phyloP scores from a whole-genome alignment of 2,329 filamentous ascomycete genomes.

The Beauveria sp. region DNA sequence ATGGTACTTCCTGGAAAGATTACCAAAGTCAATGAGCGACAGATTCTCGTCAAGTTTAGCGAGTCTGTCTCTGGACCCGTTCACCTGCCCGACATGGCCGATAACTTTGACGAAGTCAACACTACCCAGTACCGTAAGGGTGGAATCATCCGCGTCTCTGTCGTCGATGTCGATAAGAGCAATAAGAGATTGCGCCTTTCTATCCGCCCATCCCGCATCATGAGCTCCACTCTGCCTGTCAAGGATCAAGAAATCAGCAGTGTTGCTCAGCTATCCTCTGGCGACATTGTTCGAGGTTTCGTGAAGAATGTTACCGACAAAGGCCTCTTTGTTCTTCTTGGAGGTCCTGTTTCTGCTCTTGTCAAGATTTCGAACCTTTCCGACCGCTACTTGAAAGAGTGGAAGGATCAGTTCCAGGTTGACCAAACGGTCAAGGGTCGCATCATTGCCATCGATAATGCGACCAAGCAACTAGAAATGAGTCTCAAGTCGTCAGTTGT shows the following conservation, averaged over 20 bases:
- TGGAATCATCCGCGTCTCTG: constrained; percentile 79
- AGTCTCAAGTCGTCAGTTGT: constrained; percentile 80
- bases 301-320: constrained; percentile 85
- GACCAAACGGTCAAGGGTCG: constrained; percentile 89
- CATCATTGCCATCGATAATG: constrained; percentile 62
- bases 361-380: constrained; percentile 84
- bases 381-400: constrained; percentile 87
- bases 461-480: constrained; percentile 68
- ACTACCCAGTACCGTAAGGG: constrained; percentile 71
- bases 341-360: constrained; percentile 72
- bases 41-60: constrained; percentile 78
- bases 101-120: constrained; percentile 78
- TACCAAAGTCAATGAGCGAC: constrained; percentile 76
- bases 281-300: constrained; percentile 82
- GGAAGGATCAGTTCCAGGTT: constrained; percentile 81
- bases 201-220: constrained; percentile 74
- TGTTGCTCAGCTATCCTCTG: constrained; percentile 62
- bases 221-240: constrained; percentile 76
- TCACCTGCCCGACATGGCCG: constrained; percentile 72
- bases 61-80: constrained; percentile 73
- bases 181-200: constrained; percentile 85
- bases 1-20: constrained; percentile 78
- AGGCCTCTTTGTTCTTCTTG: constrained; percentile 79
- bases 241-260: constrained; percentile 72
- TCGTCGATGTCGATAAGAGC: constrained; percentile 68